Evolutionary conservation across 176 grass and related monocot genomes (phyloP).

Genomic region (Ampelocalamus luodianensis): DNA sequence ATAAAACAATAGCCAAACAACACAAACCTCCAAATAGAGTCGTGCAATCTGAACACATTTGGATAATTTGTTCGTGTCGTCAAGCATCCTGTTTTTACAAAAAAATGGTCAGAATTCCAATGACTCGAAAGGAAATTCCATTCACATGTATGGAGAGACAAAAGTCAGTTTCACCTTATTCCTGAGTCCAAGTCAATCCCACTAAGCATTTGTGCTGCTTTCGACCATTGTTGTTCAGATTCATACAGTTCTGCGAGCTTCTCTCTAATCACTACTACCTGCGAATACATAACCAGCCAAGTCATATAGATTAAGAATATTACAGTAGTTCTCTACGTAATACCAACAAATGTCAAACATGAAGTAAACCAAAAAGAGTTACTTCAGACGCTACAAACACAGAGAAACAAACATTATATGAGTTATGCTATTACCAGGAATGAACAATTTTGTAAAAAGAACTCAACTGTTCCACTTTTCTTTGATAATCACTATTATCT

Average conservation of each 20-base stretch:
- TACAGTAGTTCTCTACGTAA: not conserved
- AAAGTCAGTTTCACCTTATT: slow-evolving; percentile 66
- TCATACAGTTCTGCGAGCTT: slow-evolving; percentile 97
- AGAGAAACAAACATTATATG: not conserved
- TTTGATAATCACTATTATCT: not conserved
- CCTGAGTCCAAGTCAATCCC: slow-evolving; percentile 98
- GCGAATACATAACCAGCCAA: slow-evolving; percentile 30
- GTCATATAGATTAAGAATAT: not conserved
- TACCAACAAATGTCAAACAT: not conserved
- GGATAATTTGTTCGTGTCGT: slow-evolving; percentile 94
- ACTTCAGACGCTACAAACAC: not conserved
- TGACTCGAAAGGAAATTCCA: not conserved
- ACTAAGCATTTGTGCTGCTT: slow-evolving; percentile 96
- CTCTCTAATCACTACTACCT: slow-evolving; percentile 97
- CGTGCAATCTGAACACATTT: slow-evolving; percentile 98
- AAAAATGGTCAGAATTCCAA: not conserved
- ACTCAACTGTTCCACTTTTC: not conserved
- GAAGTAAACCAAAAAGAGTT: not conserved
- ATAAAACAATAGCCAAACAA: slow-evolving; percentile 25
- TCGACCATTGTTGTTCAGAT: slow-evolving; percentile 96
- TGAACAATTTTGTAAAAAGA: not conserved
- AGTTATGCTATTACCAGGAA: not conserved
- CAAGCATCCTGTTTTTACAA: slow-evolving; percentile 72
- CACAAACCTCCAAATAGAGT: slow-evolving; percentile 93
- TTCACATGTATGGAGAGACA: slow-evolving; percentile 11